phyloP scores from a whole-genome alignment of 1,284 basidiomycete species.

The Porodaedalea pini region DNA sequence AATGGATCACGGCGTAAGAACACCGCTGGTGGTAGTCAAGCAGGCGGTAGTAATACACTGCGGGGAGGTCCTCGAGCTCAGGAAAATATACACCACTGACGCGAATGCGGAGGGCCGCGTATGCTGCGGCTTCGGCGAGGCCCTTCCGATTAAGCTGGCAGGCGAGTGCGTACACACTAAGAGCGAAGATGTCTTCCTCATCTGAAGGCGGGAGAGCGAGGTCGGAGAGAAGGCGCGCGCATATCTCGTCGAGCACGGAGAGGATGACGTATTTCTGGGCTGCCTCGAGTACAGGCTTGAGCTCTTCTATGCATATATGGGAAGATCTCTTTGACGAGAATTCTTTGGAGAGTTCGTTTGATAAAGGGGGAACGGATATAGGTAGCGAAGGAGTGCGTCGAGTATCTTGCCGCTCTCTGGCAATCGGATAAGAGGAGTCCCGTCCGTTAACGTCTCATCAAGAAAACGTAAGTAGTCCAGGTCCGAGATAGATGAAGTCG shows the following conservation, averaged over 20 bases:
- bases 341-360: slow-evolving; percentile 17
- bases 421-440: slow-evolving; percentile 48
- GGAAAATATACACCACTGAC: background rate
- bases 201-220: slow-evolving; percentile 24
- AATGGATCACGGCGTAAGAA: background rate
- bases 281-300: slow-evolving; percentile 29
- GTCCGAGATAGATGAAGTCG: background rate
- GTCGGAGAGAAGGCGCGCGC: slow-evolving; percentile 42
- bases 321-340: too few relatives aligned
- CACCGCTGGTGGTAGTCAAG: slow-evolving; percentile 7
- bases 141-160: background rate
- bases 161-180: slow-evolving; percentile 10
- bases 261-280: slow-evolving; percentile 38
- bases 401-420: slow-evolving; percentile 46
- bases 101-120: background rate
- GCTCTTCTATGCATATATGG: background rate
- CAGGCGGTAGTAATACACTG: slow-evolving; percentile 8
- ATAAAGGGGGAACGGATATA: slow-evolving; percentile 38
- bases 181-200: slow-evolving; percentile 21
- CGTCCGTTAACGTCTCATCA: slow-evolving; percentile 23
- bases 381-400: slow-evolving; percentile 48
- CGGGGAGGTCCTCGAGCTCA: background rate
- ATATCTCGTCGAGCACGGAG: slow-evolving; percentile 36
- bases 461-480: background rate
- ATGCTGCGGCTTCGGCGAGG: slow-evolving; percentile 6